Evolutionary conservation across 225 moss, liverwort and hornwort species (phyloP), one percentile per base, ranked within the genome.

Genomic region (Climacium dendroides): DNA sequence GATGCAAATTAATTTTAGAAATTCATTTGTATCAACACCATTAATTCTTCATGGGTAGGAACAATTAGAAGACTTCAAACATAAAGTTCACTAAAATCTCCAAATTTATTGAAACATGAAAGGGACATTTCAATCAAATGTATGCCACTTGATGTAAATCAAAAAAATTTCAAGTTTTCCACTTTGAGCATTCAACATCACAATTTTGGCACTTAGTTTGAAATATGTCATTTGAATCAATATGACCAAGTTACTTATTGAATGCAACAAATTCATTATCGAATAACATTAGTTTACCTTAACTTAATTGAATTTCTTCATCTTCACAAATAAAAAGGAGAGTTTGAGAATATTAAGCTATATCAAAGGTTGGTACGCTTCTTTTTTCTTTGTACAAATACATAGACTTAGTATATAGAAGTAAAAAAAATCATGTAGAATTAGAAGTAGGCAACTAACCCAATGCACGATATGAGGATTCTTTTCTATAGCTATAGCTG

Each of bases 21-120:
- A 7, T 1, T 5, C 43, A 19, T 20, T 59, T 8, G 0, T 20
- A 60, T 22, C 9, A 80, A 30, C 2, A 28, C 5, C 19, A 37
- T 18, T 26, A 57, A 39, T 13, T 37, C 5, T 57, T 37, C 3
- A 0, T 2, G 1, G 5, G 0, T 54, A 25, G 2, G 10, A 15
- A 5, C 54, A 4, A 77, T 29, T 1, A 15, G 2, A 32, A 11
- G 32, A 74, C 20, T 50, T 20, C 2, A 50, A 13, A 10, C 13
- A 13, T 20, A 20, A 7, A 12, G 50, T 19, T 41, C 59, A 5
- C 3, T 58, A 39, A 12, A 22, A 29, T 15, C 4, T 43, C 5
- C 15, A 62, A 45, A 22, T 34, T 62, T 32, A 1, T 5, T 3
- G 1, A 41, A 32, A 34, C n/a, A n/a, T n/a, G 9, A 37, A 55